Conservation (phyloP, 306 rosid genomes). For the Arachis stenosperma region DNA sequence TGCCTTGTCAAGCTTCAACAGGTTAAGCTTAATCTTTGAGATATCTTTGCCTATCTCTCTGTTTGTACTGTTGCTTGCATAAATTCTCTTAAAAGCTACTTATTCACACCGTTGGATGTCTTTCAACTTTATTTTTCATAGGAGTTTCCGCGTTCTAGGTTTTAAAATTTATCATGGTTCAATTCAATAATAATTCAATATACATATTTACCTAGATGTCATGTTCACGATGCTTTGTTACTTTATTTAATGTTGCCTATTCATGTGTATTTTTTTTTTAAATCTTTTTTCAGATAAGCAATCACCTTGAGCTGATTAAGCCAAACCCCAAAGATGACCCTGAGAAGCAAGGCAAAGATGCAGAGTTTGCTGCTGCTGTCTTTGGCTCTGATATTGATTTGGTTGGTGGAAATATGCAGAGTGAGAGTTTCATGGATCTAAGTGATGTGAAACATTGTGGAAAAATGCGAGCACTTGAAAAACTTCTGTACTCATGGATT, state of each 20-base stretch:
- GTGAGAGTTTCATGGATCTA: conserved; percentile 87
- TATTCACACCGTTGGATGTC: conserved; percentile 19
- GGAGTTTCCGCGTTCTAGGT: conserved; percentile 21
- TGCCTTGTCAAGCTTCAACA: conserved; percentile 98
- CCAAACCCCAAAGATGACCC: conserved; percentile 85
- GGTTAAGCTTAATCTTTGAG: conserved; percentile 53
- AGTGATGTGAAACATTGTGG: conserved; percentile 93
- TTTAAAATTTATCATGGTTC: conserved; percentile 31
- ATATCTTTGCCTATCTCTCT: conserved; percentile 23
- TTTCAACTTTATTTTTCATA: conserved; percentile 11
- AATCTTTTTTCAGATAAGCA: conserved; percentile 68
- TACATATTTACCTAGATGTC: conserved; percentile 6
- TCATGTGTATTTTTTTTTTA: conserved; percentile 3
- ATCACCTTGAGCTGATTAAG: conserved; percentile 92
- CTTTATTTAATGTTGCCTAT: conserved; percentile 23
- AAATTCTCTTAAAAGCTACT: conserved; percentile 17
- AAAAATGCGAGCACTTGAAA: conserved; percentile 90
- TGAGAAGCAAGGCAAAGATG: conserved; percentile 83
- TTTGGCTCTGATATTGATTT: conserved; percentile 85
- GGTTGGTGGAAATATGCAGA: conserved; percentile 81
- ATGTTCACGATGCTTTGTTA: conserved; percentile 20
- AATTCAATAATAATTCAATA: conserved; percentile 12
- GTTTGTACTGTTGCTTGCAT: conserved; percentile 28
- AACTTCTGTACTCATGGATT: conserved; percentile 74
- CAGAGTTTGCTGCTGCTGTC: conserved; percentile 80